Evolutionary conservation across 2,329 filamentous ascomycete species (phyloP), one percentile per base, ranked within the genome.

Genomic region (Diplodia sapinea): DNA sequence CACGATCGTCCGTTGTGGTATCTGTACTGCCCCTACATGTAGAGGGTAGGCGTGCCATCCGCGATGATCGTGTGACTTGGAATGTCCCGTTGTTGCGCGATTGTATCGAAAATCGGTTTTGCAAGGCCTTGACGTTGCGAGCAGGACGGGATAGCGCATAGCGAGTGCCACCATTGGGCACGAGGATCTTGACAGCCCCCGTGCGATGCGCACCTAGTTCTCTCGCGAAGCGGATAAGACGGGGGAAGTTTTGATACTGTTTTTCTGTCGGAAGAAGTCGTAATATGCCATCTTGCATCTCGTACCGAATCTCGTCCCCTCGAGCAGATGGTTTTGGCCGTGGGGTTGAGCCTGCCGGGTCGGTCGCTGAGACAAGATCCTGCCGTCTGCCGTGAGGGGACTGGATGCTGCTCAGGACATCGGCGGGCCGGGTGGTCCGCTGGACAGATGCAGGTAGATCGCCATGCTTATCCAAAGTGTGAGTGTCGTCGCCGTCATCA

Each of bases 241-340:
- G n/a, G 12, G 49, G 49, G 4, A 51, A 51, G n/a, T 26, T 51
- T 51, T 23, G 49, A 26, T 51, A 51, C 23, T 51, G 49, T 11
- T 51, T 26, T 20, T 51, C 23, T 23, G 49, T 51, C n/a, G 49
- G 49, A 26, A 51, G 49, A 23, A 51, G 49, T 26, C 20, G 49
- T 20, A 51, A 13, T 23, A 26, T 26, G n/a, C n/a, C 49, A 26
- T 26, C 49, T 23, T 51, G 49, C n/a, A 23, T 26, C 23, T 51
- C 49, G 49, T 51, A 51, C 12, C 49, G 49, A 51, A 51, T 51
- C 23, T 51, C 49, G n/a, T 11, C 23, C n/a, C n/a, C 49, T 51
- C 11, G 49, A 43, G 13, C 38, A 26, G 20, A 6, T 12, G 20
- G n/a, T 51, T 51, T 9, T 20, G n/a, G 49, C 49, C 23, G n/a